Conservation (phyloP, 2,329 filamentous ascomycete species). For the Ophiostoma sp. region DNA sequence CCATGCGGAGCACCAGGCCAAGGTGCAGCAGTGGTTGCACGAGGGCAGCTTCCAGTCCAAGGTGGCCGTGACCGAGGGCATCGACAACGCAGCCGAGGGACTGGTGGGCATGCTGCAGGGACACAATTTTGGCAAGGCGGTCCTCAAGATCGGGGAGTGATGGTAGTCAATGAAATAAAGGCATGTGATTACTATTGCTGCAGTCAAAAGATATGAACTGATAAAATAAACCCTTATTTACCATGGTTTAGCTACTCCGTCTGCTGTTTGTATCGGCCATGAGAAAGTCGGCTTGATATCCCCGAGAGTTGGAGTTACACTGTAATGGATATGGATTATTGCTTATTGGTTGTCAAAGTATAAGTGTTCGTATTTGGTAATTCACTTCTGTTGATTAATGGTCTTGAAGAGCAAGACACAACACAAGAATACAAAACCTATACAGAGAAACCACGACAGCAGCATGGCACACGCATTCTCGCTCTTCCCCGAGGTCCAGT, state of each 20-base stretch:
- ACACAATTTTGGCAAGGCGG: constrained; percentile 81
- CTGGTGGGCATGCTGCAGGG: constrained; percentile 70
- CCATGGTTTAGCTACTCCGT: too few species aligned
- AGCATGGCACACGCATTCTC: constrained; percentile 28
- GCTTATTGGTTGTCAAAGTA: neutral
- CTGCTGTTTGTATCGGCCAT: too few species aligned
- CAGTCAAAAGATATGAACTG: too few species aligned
- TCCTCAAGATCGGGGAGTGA: constrained; percentile 53
- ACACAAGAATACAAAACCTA: neutral
- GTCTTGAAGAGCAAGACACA: neutral
- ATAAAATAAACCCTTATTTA: too few species aligned
- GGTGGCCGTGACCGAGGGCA: constrained; percentile 63
- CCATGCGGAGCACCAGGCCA: constrained; percentile 65
- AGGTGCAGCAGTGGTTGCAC: constrained; percentile 67
- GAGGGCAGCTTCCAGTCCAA: constrained; percentile 70
- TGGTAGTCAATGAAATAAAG: neutral
- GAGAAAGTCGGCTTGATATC: neutral
- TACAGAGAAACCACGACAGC: too few species aligned
- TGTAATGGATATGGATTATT: neutral
- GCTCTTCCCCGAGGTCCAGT: constrained; percentile 25
- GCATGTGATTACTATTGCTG: neutral
- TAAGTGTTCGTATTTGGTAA: neutral
- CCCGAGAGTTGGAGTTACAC: neutral
- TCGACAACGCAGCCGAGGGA: constrained; percentile 69
- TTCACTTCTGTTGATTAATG: neutral